phyloP scores from a whole-genome alignment of 2,329 filamentous ascomycete genomes.

The Eutypella sp. region DNA sequence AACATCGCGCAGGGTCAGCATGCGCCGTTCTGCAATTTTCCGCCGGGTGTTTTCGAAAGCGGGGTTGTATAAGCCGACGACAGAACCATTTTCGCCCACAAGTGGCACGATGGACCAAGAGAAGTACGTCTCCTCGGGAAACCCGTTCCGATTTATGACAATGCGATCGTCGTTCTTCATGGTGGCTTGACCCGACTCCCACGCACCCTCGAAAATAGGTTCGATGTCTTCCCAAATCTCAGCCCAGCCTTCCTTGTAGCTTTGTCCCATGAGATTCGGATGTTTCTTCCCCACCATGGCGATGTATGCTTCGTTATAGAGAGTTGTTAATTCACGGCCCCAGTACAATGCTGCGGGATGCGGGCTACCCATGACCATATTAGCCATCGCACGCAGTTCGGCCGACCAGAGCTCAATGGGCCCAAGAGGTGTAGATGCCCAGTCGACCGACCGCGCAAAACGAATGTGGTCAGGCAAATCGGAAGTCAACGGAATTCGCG shows the following conservation, averaged over 20 bases:
- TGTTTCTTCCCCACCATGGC: slow-evolving; percentile 72
- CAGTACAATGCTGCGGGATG: slow-evolving; percentile 76
- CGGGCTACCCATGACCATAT: slow-evolving; percentile 74
- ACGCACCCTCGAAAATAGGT: slow-evolving; percentile 63
- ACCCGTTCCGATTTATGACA: slow-evolving; percentile 65
- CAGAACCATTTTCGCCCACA: slow-evolving; percentile 66
- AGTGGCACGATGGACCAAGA: slow-evolving; percentile 78
- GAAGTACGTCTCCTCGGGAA: slow-evolving; percentile 75
- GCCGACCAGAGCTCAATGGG: slow-evolving; percentile 69
- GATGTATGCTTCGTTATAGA: slow-evolving; percentile 70
- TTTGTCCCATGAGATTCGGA: slow-evolving; percentile 67
- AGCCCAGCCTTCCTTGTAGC: slow-evolving; percentile 62
- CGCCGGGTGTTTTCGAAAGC: slow-evolving; percentile 76
- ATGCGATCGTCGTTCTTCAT: slow-evolving; percentile 81
- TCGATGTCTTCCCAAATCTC: slow-evolving; percentile 72
- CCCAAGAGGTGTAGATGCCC: slow-evolving; percentile 67
- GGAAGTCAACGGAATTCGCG: slow-evolving; percentile 58
- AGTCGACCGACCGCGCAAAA: slow-evolving; percentile 68
- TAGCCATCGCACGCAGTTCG: slow-evolving; percentile 72
- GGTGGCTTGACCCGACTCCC: slow-evolving; percentile 66
- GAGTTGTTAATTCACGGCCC: slow-evolving; percentile 63
- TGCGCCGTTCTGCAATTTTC: slow-evolving; percentile 72
- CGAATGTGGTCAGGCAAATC: slow-evolving; percentile 65
- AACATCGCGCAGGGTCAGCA: slow-evolving; percentile 73
- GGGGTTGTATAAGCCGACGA: slow-evolving; percentile 74